Base-by-base conservation (phyloP, 208 protist species). In the Leishmania tropica region DNA sequence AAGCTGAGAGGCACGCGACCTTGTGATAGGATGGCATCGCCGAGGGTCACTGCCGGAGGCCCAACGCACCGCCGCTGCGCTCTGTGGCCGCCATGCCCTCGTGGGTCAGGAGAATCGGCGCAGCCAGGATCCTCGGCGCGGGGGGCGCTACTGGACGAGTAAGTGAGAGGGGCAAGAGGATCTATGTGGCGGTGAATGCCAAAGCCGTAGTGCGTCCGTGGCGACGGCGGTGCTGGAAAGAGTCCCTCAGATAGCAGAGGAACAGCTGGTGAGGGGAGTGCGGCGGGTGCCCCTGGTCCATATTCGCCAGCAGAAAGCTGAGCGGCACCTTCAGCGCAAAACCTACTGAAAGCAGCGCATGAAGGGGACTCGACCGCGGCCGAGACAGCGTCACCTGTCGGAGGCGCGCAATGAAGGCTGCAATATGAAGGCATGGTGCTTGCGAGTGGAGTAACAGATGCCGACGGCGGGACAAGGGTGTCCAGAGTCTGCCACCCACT, bases 161-260 rank as follows among this genome's bases (percentile, higher is more conserved):
- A 31, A 42, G 48, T 15, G 3, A 65, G 42, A 47, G 51, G 35
- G 31, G 62, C 64, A 40, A 77, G 13, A 62, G 60, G 71, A 56
- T 85, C 82, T 28, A 37, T 77, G n/a, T 85, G 71, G 58, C 77
- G 71, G 53, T 75, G 71, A 8, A 74, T 58, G 51, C 78, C 70
- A 47, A 78, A 58, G 72, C 77, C 37, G 76, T 75, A 54, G 77
- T 78, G 72, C 15, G 64, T 60, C 37, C 17, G 77, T 31, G 77
- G 76, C 21, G 70, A 81, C 58, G 45, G 67, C 17, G 82, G 21
- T 28, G 54, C 31, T 4, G 48, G 67, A 24, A 21, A 21, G 11
- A 56, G 6, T 17, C 51, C 70, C 51, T 68, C 42, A 13, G 54
- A 82, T 21, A 1, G 79, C 8, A 40, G 42, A 54, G 42, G 15